Evolutionary conservation across 257 asterid species (phyloP), one percentile per base, ranked within the genome.

Genomic region (Penstemon eatonii): DNA sequence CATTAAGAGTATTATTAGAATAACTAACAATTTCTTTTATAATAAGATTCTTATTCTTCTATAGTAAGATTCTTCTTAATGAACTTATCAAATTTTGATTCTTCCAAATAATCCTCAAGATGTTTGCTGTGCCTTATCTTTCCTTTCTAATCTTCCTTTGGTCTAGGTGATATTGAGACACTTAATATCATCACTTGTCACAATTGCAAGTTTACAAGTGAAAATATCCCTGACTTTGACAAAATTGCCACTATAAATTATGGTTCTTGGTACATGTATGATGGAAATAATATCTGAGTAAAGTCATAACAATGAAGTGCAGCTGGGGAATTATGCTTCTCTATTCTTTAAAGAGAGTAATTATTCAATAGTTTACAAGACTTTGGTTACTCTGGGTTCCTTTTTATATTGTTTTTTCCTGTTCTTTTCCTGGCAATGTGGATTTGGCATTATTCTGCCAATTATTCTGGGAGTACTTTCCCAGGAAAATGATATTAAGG

Each of bases 371-470:
- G 38, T 50, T 6, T 62, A 40, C 58, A 71, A 57, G 58, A 8
- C 43, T 3, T 5, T 56, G 55, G 61, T 10, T 56, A 68, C 5
- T 18, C 19, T 42, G 9, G 8, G 13, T 56, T 49, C 36, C 39
- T 40, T 15, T 33, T 33, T 39, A 56, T 46, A 13, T 18, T 59
- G 52, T 52, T 12, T 15, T 10, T 46, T 51, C 8, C 7, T 12
- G 15, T 43, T 11, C 5, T 38, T 50, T 64, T 65, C 33, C 65
- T 25, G 45, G 15, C 7, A 65, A 33, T 65, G 37, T 40, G 42
- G 15, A 49, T 15, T 66, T 53, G 43, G 12, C 38, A 43, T 58
- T 50, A 72, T 19, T 65, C 59, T 13, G 12, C 49, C 74, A n/a
- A 7, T 62, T 43, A 36, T 63, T 44, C 49, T 63, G 36, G 25